These are phyloP conservation scores for Oenanthe javanica DNA, from an alignment of 140 eudicot species.

Conservation along the genomic window DNA sequence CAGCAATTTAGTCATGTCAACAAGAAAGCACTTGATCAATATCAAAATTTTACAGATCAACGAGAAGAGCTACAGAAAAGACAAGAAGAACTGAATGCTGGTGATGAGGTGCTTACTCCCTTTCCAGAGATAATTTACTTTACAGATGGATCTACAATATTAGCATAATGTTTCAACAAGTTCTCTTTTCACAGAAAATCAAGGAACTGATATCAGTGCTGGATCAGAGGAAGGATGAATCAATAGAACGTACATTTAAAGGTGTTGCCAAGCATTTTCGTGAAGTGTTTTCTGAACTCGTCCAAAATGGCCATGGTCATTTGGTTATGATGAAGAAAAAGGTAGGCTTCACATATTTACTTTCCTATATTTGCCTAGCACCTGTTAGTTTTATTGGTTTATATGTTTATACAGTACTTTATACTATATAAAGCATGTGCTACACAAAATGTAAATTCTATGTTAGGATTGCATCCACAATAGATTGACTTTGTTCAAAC, in stretches of 20 bases:
- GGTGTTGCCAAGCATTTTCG: slow-evolving; percentile 97
- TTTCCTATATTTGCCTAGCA: neutral
- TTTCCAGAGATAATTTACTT: slow-evolving; percentile 10
- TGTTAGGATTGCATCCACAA: neutral
- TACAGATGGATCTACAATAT: slow-evolving; percentile 2
- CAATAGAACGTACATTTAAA: slow-evolving; percentile 97
- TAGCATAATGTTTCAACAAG: neutral
- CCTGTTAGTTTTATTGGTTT: neutral
- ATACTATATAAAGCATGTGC: neutral
- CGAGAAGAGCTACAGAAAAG: slow-evolving; percentile 89
- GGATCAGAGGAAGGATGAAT: slow-evolving; percentile 96
- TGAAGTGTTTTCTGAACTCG: slow-evolving; percentile 94
- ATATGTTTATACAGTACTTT: neutral
- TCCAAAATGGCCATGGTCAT: slow-evolving; percentile 94
- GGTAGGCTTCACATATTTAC: slow-evolving; percentile 28
- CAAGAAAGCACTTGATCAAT: slow-evolving; percentile 99
- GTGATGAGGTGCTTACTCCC: slow-evolving; percentile 75
- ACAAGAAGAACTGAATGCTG: slow-evolving; percentile 92
- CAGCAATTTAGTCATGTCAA: slow-evolving; percentile 97
- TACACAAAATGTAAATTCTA: neutral
- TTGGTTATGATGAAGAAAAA: slow-evolving; percentile 96
- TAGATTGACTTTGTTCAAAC: too few species aligned
- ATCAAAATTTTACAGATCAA: slow-evolving; percentile 94
- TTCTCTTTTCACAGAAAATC: slow-evolving; percentile 61
- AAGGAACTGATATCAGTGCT: slow-evolving; percentile 81